Conservation (phyloP, 2,329 filamentous ascomycete genomes). For the Fulvia fulva region DNA sequence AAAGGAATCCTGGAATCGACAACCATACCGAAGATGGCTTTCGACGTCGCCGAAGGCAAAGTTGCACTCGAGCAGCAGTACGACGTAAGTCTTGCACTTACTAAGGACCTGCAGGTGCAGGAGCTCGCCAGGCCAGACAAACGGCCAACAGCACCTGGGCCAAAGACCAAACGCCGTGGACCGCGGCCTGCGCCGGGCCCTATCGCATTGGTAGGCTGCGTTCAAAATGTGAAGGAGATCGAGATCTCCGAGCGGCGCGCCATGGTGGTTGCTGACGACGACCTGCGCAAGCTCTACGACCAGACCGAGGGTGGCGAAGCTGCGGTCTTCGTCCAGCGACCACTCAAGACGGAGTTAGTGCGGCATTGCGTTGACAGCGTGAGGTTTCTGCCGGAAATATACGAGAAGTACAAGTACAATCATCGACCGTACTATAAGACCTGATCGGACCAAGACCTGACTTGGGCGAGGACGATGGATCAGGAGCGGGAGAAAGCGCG, state of each 20-base stretch:
- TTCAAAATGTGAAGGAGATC: not conserved
- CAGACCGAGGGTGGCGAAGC: conserved; percentile 44
- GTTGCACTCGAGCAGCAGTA: too few species aligned
- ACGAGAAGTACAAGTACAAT: not conserved
- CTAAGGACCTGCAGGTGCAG: too few species aligned
- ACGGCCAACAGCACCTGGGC: too few species aligned
- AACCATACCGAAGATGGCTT: too few species aligned
- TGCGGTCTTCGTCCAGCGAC: conserved; percentile 47
- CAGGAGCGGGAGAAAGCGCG: too few species aligned
- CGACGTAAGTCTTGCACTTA: too few species aligned
- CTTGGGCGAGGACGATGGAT: too few species aligned
- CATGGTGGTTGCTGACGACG: not conserved
- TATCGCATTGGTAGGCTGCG: not conserved
- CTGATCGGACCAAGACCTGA: not conserved
- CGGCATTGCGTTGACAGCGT: conserved; percentile 41
- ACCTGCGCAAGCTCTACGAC: conserved; percentile 34
- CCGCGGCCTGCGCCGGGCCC: too few species aligned
- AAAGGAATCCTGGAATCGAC: too few species aligned
- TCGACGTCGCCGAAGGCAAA: too few species aligned
- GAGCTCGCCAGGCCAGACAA: too few species aligned
- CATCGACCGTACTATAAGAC: not conserved
- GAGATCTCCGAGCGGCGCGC: not conserved
- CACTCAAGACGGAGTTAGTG: conserved; percentile 38
- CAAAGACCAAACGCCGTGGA: too few species aligned
- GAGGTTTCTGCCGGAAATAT: not conserved